Evolutionary conservation across 306 rosid genomes (phyloP).

Genomic region (Prunus mume): DNA sequence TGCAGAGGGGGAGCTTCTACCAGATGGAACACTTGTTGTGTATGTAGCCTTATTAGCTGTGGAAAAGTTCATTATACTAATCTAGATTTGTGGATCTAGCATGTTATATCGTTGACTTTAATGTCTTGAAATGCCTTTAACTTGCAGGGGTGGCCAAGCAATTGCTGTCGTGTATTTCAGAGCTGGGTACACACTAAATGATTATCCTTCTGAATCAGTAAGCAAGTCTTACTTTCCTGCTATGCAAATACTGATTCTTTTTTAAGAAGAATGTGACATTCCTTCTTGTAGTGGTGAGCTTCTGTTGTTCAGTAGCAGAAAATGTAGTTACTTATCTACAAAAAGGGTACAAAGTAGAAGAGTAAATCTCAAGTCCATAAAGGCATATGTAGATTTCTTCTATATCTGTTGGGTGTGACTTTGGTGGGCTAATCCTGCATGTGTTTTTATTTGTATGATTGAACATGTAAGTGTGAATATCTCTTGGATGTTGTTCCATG

Average conservation of each 20-base stretch:
- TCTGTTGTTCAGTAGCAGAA: background rate
- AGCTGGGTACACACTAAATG: conserved; percentile 81
- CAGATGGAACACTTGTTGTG: conserved; percentile 84
- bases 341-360: background rate
- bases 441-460: background rate
- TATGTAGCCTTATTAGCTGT: conserved; percentile 40
- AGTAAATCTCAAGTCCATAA: background rate
- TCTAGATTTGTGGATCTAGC: conserved; percentile 15
- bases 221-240: conserved; percentile 32
- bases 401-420: background rate
- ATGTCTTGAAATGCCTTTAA: conserved; percentile 21
- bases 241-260: conserved; percentile 2
- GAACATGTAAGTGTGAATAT: background rate
- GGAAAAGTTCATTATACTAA: conserved; percentile 12
- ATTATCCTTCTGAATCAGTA: conserved; percentile 93
- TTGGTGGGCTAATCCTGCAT: background rate
- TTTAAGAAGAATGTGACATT: background rate
- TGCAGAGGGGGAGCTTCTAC: conserved; percentile 61
- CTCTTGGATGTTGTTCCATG: background rate
- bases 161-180: conserved; percentile 79
- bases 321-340: background rate
- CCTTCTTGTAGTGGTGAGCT: background rate
- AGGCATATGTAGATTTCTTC: background rate
- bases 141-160: conserved; percentile 62
- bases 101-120: conserved; percentile 17